phyloP scores from a whole-genome alignment of 2,329 filamentous ascomycete species.

The Phoma sp. region DNA sequence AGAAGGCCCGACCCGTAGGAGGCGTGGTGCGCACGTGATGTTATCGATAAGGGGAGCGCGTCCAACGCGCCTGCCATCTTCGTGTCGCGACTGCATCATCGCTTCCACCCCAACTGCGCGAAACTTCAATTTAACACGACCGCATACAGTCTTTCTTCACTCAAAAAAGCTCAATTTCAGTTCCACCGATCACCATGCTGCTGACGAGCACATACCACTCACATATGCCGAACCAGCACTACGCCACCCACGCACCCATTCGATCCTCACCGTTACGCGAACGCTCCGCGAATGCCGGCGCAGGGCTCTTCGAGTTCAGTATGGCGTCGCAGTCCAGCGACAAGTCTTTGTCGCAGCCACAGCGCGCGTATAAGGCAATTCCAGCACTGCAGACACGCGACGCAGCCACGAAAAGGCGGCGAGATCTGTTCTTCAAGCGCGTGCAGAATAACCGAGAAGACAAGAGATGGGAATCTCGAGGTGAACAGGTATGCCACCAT shows the following conservation, averaged over 20 bases:
- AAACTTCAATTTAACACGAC: not conserved
- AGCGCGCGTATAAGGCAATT: slow-evolving; percentile 63
- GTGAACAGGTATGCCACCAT: slow-evolving; percentile 52
- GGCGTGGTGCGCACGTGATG: slow-evolving; percentile 8
- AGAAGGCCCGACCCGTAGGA: too few species aligned
- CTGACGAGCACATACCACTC: slow-evolving; percentile 37
- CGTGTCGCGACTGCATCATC: slow-evolving; percentile 16
- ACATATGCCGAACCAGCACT: slow-evolving; percentile 29
- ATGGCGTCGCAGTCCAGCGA: slow-evolving; percentile 32
- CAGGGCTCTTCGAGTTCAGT: slow-evolving; percentile 36
- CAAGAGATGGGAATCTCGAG: slow-evolving; percentile 52
- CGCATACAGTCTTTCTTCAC: not conserved
- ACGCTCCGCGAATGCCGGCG: slow-evolving; percentile 48
- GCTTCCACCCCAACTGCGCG: not conserved
- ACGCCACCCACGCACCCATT: slow-evolving; percentile 37
- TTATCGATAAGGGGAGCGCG: slow-evolving; percentile 20
- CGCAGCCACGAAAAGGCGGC: slow-evolving; percentile 67
- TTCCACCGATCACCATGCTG: slow-evolving; percentile 28
- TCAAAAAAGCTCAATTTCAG: not conserved
- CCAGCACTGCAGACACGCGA: slow-evolving; percentile 67
- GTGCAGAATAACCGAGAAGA: slow-evolving; percentile 55
- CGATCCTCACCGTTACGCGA: slow-evolving; percentile 55
- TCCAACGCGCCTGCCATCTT: slow-evolving; percentile 13
- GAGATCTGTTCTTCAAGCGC: slow-evolving; percentile 72
- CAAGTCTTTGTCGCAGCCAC: slow-evolving; percentile 25